phyloP scores from a whole-genome alignment of 78 protist genomes.

The Trichosphaerium sp. region DNA sequence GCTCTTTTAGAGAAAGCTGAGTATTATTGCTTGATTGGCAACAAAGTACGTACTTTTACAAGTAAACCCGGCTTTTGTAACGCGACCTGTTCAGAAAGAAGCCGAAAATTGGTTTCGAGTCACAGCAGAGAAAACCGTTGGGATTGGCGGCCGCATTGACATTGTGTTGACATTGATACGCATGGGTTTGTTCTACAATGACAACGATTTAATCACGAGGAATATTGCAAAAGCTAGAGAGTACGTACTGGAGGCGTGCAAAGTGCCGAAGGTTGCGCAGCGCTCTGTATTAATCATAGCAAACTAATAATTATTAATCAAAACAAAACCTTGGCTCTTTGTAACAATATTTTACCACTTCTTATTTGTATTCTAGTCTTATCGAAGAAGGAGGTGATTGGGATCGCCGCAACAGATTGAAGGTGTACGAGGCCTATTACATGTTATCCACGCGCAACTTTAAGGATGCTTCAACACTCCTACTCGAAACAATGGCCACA shows the following conservation, averaged over 20 bases:
- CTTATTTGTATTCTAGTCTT: conserved; percentile 2
- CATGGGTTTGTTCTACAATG: conserved; percentile 76
- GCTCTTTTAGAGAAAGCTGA: conserved; percentile 62
- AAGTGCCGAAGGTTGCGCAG: neutral
- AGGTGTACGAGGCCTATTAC: conserved; percentile 83
- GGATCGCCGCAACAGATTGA: conserved; percentile 94
- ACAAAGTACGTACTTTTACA: conserved; percentile 33
- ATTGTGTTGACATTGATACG: conserved; percentile 64
- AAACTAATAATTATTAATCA: too few relatives aligned
- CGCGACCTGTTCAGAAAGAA: conserved; percentile 13
- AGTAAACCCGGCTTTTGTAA: neutral
- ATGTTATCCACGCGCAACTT: conserved; percentile 66
- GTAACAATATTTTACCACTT: too few relatives aligned
- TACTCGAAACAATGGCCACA: conserved; percentile 75
- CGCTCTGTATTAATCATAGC: too few relatives aligned
- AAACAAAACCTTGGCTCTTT: too few relatives aligned
- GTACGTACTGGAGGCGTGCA: neutral
- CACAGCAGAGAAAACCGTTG: conserved; percentile 77
- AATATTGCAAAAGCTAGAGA: conserved; percentile 63
- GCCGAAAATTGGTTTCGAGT: conserved; percentile 36
- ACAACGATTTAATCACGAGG: conserved; percentile 37
- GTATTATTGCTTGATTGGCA: conserved; percentile 69
- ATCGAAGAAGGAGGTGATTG: conserved; percentile 90
- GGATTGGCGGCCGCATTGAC: conserved; percentile 82
- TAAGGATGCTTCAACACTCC: conserved; percentile 59